Evolutionary conservation across 768 basidiomycete genomes (phyloP).

Genomic region (Ephemerocybe angulata): DNA sequence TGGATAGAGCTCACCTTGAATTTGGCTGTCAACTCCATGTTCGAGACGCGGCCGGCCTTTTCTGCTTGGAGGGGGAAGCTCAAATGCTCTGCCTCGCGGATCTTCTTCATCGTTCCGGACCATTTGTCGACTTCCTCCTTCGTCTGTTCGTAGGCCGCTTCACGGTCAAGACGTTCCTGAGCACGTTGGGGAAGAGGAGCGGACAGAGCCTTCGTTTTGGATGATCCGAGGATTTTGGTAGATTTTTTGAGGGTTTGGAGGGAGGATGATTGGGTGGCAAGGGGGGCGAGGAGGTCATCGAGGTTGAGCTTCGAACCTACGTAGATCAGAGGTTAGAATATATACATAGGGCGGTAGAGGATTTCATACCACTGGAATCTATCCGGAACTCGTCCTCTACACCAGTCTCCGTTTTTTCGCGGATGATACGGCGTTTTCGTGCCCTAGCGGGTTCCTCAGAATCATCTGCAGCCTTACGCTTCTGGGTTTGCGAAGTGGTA

Average conservation of each 20-base stretch:
- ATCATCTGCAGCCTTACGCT: conserved; percentile 61
- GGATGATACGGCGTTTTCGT: conserved; percentile 58
- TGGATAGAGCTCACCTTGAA: too few species aligned
- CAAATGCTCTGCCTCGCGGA: conserved; percentile 89
- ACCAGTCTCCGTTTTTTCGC: conserved; percentile 75
- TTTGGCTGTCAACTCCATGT: conserved; percentile 72
- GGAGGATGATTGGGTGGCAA: conserved; percentile 59
- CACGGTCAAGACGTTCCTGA: conserved; percentile 86
- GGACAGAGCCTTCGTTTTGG: conserved; percentile 59
- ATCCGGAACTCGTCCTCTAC: conserved; percentile 79
- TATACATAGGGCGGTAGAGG: not conserved
- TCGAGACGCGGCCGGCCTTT: conserved; percentile 53
- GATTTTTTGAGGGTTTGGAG: conserved; percentile 67
- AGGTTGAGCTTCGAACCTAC: conserved; percentile 60
- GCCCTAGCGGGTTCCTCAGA: conserved; percentile 20
- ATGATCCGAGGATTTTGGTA: conserved; percentile 56
- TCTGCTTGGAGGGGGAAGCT: conserved; percentile 81
- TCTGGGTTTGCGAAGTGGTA: conserved; percentile 43
- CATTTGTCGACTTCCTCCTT: conserved; percentile 92
- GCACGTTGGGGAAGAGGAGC: conserved; percentile 84
- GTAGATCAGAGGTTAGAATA: not conserved
- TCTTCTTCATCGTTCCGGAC: conserved; percentile 86
- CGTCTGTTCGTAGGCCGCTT: conserved; percentile 93
- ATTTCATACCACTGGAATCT: conserved; percentile 41
- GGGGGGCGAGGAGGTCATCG: conserved; percentile 74